Conservation (phyloP, 208 protist species). For the Acanthamoeba healyi region DNA sequence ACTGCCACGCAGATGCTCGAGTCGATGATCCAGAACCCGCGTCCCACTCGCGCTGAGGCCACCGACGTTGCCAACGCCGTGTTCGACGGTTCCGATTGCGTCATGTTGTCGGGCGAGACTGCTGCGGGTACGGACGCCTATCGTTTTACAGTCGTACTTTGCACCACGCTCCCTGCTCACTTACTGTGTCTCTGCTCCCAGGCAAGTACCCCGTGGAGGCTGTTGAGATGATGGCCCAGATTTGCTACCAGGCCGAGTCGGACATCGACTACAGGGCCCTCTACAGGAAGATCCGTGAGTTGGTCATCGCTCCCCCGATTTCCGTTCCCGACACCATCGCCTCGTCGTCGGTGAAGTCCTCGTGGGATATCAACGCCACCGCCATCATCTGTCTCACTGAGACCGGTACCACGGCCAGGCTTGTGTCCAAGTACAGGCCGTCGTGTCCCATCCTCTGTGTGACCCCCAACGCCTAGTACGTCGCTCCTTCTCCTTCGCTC, state of each 20-base stretch:
- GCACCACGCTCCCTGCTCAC: neutral
- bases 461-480: slow-evolving; percentile 89
- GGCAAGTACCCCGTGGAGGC: slow-evolving; percentile 96
- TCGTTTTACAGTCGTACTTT: neutral
- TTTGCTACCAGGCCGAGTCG: slow-evolving; percentile 88
- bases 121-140: slow-evolving; percentile 11
- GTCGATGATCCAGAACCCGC: slow-evolving; percentile 96
- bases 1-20: slow-evolving; percentile 99
- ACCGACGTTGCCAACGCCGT: slow-evolving; percentile 98
- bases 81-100: slow-evolving; percentile 98
- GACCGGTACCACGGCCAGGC: slow-evolving; percentile 92
- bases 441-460: slow-evolving; percentile 95
- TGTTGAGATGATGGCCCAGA: slow-evolving; percentile 95
- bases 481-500: too few species aligned
- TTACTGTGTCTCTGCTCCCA: neutral
- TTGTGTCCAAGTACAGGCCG: slow-evolving; percentile 97
- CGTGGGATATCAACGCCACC: slow-evolving; percentile 94
- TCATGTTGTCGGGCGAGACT: slow-evolving; percentile 98
- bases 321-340: slow-evolving; percentile 90
- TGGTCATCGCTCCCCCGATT: neutral
- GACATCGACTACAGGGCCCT: slow-evolving; percentile 76
- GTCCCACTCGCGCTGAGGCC: slow-evolving; percentile 99
- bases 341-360: slow-evolving; percentile 95
- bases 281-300: slow-evolving; percentile 63
- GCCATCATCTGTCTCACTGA: slow-evolving; percentile 95